Conservation (phyloP, 768 basidiomycete genomes). For the Rossbeevera mucosa region DNA sequence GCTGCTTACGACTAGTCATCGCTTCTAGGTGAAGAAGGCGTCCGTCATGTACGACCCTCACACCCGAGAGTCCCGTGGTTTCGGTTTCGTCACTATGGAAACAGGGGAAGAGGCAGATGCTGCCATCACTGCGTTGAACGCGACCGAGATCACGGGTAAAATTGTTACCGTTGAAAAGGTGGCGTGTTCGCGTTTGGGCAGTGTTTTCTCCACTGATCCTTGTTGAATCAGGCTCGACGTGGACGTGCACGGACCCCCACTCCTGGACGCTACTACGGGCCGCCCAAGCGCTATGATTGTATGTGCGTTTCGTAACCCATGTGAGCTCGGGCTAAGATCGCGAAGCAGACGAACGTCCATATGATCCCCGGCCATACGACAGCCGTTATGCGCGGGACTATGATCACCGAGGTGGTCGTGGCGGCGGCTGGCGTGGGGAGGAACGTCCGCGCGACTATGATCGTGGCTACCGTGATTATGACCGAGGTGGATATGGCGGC, state of each 20-base stretch:
- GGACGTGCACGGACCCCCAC: slow-evolving; percentile 90
- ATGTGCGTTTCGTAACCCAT: slow-evolving; percentile 20
- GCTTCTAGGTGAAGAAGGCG: slow-evolving; percentile 51
- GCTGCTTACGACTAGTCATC: slow-evolving; percentile 3
- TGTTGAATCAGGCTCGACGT: slow-evolving; percentile 63
- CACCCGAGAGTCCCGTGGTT: slow-evolving; percentile 68
- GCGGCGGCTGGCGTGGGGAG: slow-evolving; percentile 40
- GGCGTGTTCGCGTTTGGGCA: background rate
- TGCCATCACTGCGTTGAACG: slow-evolving; percentile 78
- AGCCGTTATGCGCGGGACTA: slow-evolving; percentile 72
- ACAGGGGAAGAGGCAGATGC: slow-evolving; percentile 86
- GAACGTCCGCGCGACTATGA: slow-evolving; percentile 25
- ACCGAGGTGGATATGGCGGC: slow-evolving; percentile 25
- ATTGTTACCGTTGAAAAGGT: slow-evolving; percentile 87
- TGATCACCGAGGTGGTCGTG: slow-evolving; percentile 44
- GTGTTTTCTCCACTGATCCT: slow-evolving; percentile 3
- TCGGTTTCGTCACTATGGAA: slow-evolving; percentile 90
- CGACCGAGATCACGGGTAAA: slow-evolving; percentile 85
- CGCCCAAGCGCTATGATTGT: slow-evolving; percentile 77
- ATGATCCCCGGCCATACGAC: slow-evolving; percentile 91
- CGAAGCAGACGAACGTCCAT: slow-evolving; percentile 69
- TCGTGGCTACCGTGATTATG: slow-evolving; percentile 39
- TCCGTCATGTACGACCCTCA: slow-evolving; percentile 72
- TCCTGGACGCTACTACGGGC: slow-evolving; percentile 91
- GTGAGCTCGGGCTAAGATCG: background rate